Base-by-base conservation (phyloP, 306 rosid genomes). In the Albizia julibrissin region DNA sequence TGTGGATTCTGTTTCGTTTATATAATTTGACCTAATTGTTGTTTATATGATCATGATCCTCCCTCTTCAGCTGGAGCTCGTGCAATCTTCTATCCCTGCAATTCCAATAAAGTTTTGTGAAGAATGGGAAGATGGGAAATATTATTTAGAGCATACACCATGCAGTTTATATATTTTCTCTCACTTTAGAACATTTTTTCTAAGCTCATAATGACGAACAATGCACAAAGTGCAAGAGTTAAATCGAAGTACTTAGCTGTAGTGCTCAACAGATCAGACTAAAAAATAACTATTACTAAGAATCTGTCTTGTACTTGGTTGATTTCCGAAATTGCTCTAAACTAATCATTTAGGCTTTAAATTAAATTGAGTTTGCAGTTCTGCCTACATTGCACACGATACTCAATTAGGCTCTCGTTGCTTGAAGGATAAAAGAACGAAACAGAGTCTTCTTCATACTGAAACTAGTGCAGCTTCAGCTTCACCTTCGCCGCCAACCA, bases 61-160 rank as follows among this genome's bases (percentile, higher is more conserved):
- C n/a, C n/a, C n/a, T n/a, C 84, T 79, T 81, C 85, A 79, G 84
- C 67, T 56, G 58, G 90, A 80, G 27, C n/a, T n/a, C n/a, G 65
- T 56, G 44, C 91, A 86, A 71, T 66, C 84, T 49, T 87, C 85
- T 77, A 87, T 76, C 42, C 86, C 91, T 10, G 69, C 78, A 33
- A 91, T 93, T 49, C 97, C 94, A 13, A 26, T 39, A 26, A 79
- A 90, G 65, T 49, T 5, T 43, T 21, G 59, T 40, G 91, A 88
- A 78, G 91, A 88, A 69, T 77, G 87, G 91, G 78, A 58, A 67
- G 81, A 72, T 49, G 81, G 79, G 59, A 81, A 85, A 11, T 86
- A 66, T 76, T 85, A 80, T 80, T 84, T 87, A 22, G 90, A 89
- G 76, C 85, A 72, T n/a, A 87, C 97, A 3, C 94, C 94, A 37